phyloP scores from a whole-genome alignment of 768 basidiomycete species.

The Rhizopogon roseolus region DNA sequence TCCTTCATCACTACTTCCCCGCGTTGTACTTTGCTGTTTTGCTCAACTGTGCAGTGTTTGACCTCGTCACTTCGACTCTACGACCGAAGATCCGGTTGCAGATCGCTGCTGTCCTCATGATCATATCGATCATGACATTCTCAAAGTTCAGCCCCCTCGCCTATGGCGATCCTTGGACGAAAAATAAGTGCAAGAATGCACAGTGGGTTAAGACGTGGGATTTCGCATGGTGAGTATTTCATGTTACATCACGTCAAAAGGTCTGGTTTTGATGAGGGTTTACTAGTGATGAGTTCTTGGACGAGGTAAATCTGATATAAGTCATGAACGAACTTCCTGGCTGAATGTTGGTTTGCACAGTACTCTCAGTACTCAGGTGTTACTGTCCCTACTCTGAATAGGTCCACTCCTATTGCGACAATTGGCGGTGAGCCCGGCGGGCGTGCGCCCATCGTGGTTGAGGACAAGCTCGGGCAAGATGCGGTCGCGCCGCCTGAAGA shows the following conservation, averaged over 20 bases:
- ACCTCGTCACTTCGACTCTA: conserved; percentile 76
- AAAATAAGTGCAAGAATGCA: conserved; percentile 63
- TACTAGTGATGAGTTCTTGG: conserved; percentile 60
- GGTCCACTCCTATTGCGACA: conserved; percentile 37
- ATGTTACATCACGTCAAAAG: background rate
- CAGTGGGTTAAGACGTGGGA: conserved; percentile 96
- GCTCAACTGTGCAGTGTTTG: conserved; percentile 71
- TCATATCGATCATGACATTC: conserved; percentile 78
- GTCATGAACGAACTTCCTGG: background rate
- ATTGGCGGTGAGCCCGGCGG: conserved; percentile 52
- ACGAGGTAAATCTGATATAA: conserved; percentile 44
- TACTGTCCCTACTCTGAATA: conserved; percentile 33
- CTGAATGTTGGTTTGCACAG: conserved; percentile 30
- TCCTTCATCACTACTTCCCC: conserved; percentile 97
- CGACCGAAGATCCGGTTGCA: conserved; percentile 76
- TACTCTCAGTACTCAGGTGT: conserved; percentile 50
- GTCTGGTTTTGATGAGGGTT: background rate
- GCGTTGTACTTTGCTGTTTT: conserved; percentile 93
- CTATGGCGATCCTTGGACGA: conserved; percentile 90
- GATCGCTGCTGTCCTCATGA: conserved; percentile 67
- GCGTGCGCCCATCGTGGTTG: conserved; percentile 49
- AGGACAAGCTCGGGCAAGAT: conserved; percentile 31
- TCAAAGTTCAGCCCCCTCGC: conserved; percentile 72
- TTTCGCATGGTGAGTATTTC: conserved; percentile 71
- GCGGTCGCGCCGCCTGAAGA: conserved; percentile 8